phyloP scores from a whole-genome alignment of 441 rosid species.

The Rhodomyrtus psidioides region DNA sequence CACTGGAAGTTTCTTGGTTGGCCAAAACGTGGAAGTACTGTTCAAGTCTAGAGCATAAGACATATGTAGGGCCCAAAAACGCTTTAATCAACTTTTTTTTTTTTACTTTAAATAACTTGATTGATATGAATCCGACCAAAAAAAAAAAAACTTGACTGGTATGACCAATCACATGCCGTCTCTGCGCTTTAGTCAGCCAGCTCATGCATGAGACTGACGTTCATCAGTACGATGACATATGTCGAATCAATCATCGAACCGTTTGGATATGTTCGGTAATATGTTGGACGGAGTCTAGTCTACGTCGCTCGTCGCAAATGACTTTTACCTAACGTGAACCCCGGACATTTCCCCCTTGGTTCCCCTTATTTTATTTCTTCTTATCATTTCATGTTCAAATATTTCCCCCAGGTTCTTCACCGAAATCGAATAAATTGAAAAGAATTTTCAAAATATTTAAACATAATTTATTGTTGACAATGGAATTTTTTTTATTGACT shows the following conservation, averaged over 20 bases:
- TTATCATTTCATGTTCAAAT: background rate
- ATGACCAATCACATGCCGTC: background rate
- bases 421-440: background rate
- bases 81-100: background rate
- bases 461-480: background rate
- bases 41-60: background rate
- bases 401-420: background rate
- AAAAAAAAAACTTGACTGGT: background rate
- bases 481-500: fast-evolving
- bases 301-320: too few species aligned
- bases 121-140: too few species aligned
- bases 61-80: too few species aligned
- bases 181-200: background rate
- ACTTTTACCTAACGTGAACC: too few species aligned
- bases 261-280: too few species aligned
- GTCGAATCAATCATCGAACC: too few species aligned
- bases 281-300: too few species aligned
- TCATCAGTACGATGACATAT: too few species aligned
- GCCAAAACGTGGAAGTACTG: background rate
- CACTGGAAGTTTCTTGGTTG: background rate
- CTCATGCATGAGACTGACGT: fast-evolving
- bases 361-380: background rate
- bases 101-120: too few species aligned
- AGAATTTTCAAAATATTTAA: background rate
- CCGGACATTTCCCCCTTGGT: background rate